phyloP scores from a whole-genome alignment of 1,139 yeast species.

The Schwanniomyces etchellsii region DNA sequence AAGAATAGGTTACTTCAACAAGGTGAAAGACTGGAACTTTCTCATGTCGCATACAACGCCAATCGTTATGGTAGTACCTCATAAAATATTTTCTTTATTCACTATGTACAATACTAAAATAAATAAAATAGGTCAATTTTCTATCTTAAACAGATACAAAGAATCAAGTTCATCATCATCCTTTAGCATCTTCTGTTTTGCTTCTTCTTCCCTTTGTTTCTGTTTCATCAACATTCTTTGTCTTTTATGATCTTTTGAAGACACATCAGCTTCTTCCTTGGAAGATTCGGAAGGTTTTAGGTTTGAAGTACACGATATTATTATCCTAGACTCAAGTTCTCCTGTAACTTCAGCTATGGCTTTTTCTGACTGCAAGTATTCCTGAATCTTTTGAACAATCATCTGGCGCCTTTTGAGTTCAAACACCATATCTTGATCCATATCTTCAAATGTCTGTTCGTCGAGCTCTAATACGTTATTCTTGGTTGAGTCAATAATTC shows the following conservation, averaged over 20 bases:
- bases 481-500: slow-evolving; percentile 7
- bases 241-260: slow-evolving; percentile 11
- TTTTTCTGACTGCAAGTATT: slow-evolving; percentile 23
- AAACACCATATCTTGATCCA: slow-evolving; percentile 18
- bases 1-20: slow-evolving; percentile 11
- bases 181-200: slow-evolving; percentile 10
- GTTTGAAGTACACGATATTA: slow-evolving; percentile 15
- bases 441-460: slow-evolving; percentile 6
- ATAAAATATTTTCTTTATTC: too few relatives aligned
- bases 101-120: too few relatives aligned
- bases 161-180: slow-evolving; percentile 36
- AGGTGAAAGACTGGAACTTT: slow-evolving; percentile 1
- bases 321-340: slow-evolving; percentile 15
- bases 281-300: slow-evolving; percentile 6
- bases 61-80: slow-evolving; percentile 1
- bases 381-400: slow-evolving; percentile 19
- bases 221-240: slow-evolving; percentile 9
- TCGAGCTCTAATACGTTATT: slow-evolving; percentile 6
- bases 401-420: slow-evolving; percentile 28
- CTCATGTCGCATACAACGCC: not conserved
- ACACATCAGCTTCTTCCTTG: slow-evolving; percentile 4
- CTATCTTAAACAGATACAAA: slow-evolving; percentile 38
- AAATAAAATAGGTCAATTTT: slow-evolving; percentile 21
- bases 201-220: slow-evolving; percentile 11
- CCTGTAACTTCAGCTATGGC: slow-evolving; percentile 30